Evolutionary conservation across 179 eudicot genomes (phyloP), one percentile per base, ranked within the genome.

Genomic region (Sideroxylon spinosum): DNA sequence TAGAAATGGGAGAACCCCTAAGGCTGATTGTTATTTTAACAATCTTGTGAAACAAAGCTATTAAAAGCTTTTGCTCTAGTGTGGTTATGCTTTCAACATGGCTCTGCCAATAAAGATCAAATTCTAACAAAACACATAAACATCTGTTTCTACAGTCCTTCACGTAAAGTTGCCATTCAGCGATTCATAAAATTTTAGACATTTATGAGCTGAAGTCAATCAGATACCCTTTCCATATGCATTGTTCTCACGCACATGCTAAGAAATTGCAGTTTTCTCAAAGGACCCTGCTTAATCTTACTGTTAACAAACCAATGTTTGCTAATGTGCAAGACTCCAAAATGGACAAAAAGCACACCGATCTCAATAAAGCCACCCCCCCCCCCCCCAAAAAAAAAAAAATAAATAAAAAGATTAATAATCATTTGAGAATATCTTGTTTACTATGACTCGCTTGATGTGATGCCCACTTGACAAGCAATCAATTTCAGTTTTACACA

Each of bases 301-400:
- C 25, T 5, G 19, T 28, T 25, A 19, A 73, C 49, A 60, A 75
- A 68, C 17, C 53, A 9, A 37, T 22, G 29, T 74, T 74, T 63
- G 50, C 28, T 37, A 5, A 28, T 29, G 50, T 16, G 22, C 53
- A 75, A 50, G 17, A 16, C 53, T 75, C 59, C 56, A 61, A 23
- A 62, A 75, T 23, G 57, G 55, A 4, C 64, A 53, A 46, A 46
- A 75, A 63, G 78, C 23, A 61, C 44, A 14, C 59, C n/a, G 22
- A 60, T 32, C 14, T 37, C 37, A 2, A 75, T 32, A 57, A 28
- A 37, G 44, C 44, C 44, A 37, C 44, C 44, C 5, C 44, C 0
- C 3, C 44, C 44, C 44, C 44, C 37, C 37, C 37, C 37, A 1
- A 1, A 1, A 29, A 29, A 37, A 37, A 37, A 37, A 37, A 52